Base-by-base conservation (phyloP, 768 basidiomycete genomes). In the Tylopilus felleus region DNA sequence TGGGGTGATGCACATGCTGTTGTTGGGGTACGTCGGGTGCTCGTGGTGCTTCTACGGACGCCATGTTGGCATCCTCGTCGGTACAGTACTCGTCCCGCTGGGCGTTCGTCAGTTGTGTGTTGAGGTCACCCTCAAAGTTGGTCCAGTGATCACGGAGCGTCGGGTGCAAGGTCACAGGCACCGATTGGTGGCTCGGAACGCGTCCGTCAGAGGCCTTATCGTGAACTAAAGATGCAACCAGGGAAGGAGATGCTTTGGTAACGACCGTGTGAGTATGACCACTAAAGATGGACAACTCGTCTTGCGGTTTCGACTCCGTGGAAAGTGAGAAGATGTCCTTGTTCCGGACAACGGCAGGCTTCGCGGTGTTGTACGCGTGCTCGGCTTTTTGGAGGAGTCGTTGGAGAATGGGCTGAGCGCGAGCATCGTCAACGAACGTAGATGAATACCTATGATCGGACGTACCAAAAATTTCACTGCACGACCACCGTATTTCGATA, bases 251-350 rank as follows among this genome's bases (percentile, higher is more conserved):
- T 1, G 64, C 62, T 52, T 80, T 81, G 0, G 81, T 83, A 9
- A 74, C 72, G 22, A 89, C 73, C 0, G 81, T 86, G 55, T 86
- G 80, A 10, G 83, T 88, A 61, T 82, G 80, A n/a, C 88, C 88
- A 46, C 86, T 82, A 66, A 90, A 90, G 23, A 90, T 86, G 7
- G 82, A 80, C 22, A 90, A 70, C 62, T 89, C 87, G 64, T 90
- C 88, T 51, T 82, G 78, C n/a, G 72, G 68, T 36, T 77, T 79
- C 23, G 72, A 70, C 12, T 66, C 57, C 13, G 71, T 57, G 0
- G 83, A 79, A 9, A 79, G 73, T 21, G 75, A 72, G 67, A 88
- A 88, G 27, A 86, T 85, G 68, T 86, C 83, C 25, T 33, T 56
- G 58, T 75, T 77, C 16, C 75, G 77, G 47, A 75, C 71, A 45